Evolutionary conservation across 805 yeast species (phyloP).

Genomic region (Cyberlindnera lachancei): DNA sequence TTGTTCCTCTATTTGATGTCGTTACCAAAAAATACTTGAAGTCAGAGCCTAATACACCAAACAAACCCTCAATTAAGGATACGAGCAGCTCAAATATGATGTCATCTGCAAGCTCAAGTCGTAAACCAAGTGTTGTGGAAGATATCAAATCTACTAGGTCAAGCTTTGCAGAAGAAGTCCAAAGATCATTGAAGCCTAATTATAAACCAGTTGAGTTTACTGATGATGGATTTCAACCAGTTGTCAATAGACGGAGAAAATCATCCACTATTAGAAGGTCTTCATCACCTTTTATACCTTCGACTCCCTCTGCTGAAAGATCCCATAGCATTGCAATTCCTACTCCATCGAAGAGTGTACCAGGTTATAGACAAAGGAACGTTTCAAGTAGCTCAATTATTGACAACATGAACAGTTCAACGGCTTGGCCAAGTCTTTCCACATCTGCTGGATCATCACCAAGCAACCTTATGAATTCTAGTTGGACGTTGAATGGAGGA

Average conservation of each 20-base stretch:
- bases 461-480: too few relatives aligned
- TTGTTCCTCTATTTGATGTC: slow-evolving; percentile 31
- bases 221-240: slow-evolving; percentile 28
- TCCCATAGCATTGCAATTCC: neutral
- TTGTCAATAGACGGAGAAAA: slow-evolving; percentile 24
- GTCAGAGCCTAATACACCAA: slow-evolving; percentile 12
- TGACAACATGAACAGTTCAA: too few relatives aligned
- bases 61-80: slow-evolving; percentile 8
- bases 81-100: too few relatives aligned
- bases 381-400: too few relatives aligned
- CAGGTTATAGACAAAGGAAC: too few relatives aligned
- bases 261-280: slow-evolving; percentile 23
- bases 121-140: too few relatives aligned
- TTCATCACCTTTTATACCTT: slow-evolving; percentile 6
- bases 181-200: too few relatives aligned
- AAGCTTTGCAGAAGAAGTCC: slow-evolving; percentile 1
- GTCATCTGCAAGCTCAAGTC: too few relatives aligned
- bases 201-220: slow-evolving; percentile 24
- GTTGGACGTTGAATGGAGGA: too few relatives aligned
- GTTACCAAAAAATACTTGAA: slow-evolving; percentile 7
- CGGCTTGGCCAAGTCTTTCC: too few relatives aligned
- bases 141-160: too few relatives aligned
- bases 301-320: neutral
- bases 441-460: too few relatives aligned
- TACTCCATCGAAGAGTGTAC: neutral